Percentiles rank a stretch among this genome's conserved stretches.
phyloP scores from a whole-genome alignment of 495 filamentous ascomycete species.

The Penicillium bovifimosum region DNA sequence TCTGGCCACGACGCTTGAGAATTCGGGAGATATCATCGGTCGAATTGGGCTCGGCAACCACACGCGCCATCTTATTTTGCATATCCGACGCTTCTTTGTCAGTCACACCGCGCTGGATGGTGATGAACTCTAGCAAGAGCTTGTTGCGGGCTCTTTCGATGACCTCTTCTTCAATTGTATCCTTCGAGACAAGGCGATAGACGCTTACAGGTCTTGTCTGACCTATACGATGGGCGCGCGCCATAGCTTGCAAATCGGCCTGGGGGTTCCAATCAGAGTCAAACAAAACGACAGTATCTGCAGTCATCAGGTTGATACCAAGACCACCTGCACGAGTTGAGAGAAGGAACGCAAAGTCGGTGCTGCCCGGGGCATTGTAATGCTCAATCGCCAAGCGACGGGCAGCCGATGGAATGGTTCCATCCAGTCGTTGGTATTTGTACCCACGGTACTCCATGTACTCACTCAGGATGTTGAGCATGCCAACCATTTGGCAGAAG shows the following conservation, averaged over 20 bases:
- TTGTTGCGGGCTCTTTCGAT: conserved; percentile 95
- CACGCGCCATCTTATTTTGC: conserved; percentile 61
- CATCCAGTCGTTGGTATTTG: conserved; percentile 88
- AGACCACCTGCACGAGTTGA: conserved; percentile 94
- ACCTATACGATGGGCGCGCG: conserved; percentile 92
- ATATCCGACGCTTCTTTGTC: conserved; percentile 73
- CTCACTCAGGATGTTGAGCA: conserved; percentile 91
- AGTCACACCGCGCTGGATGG: conserved; percentile 93
- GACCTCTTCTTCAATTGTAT: conserved; percentile 97
- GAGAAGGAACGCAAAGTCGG: conserved; percentile 92
- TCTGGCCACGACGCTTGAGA: conserved; percentile 86
- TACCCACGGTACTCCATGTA: conserved; percentile 87
- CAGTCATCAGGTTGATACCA: conserved; percentile 98
- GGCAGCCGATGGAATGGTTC: conserved; percentile 80
- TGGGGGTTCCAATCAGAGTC: conserved; percentile 99
- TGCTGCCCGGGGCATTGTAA: conserved; percentile 90
- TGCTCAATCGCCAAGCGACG: conserved; percentile 93
- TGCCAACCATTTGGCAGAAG: conserved; percentile 99
- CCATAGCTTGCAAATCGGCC: conserved; percentile 97
- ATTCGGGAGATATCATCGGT: conserved; percentile 90
- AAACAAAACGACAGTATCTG: conserved; percentile 95
- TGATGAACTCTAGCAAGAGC: conserved; percentile 95
- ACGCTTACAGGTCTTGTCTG: conserved; percentile 94
- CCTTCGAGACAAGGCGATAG: conserved; percentile 91
- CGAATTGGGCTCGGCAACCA: conserved; percentile 67